Percentiles rank a stretch among this genome's conserved stretches.
Conservation (phyloP, 371 early-diverging fungal species). For the Syncephalastrum contaminatum region DNA sequence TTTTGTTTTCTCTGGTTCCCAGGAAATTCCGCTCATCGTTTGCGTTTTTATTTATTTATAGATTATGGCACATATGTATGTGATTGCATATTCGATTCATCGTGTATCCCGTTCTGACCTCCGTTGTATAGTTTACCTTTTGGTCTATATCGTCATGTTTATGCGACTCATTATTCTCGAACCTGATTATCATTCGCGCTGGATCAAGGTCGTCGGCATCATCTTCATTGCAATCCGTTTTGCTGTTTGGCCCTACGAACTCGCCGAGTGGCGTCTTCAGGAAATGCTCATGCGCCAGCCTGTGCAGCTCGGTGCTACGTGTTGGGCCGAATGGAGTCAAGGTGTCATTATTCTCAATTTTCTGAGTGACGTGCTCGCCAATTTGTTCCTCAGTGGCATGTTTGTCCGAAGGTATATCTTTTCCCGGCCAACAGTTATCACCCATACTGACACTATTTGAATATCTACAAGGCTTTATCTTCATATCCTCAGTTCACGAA, state of each 20-base stretch:
- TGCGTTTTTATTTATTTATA: slow-evolving; percentile 1
- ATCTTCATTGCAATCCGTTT: slow-evolving; percentile 34
- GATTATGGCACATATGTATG: slow-evolving; percentile 31
- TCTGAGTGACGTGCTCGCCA: slow-evolving; percentile 38
- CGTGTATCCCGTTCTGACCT: neutral
- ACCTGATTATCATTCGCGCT: slow-evolving; percentile 25
- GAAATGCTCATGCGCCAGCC: slow-evolving; percentile 23
- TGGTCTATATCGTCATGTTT: slow-evolving; percentile 43
- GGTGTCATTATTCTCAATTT: slow-evolving; percentile 50
- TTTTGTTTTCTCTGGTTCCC: neutral
- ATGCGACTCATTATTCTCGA: slow-evolving; percentile 38
- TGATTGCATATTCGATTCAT: neutral
- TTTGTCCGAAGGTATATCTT: slow-evolving; percentile 41
- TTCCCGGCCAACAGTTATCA: neutral
- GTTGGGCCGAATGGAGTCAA: slow-evolving; percentile 34
- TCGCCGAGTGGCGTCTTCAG: slow-evolving; percentile 29
- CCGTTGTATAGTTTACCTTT: slow-evolving; percentile 23
- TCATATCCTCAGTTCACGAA: slow-evolving; percentile 30
- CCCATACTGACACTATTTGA: no score
- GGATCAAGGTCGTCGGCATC: slow-evolving; percentile 36
- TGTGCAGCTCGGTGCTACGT: slow-evolving; percentile 27
- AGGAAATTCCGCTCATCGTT: neutral
- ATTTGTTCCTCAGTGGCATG: slow-evolving; percentile 47
- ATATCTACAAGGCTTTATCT: slow-evolving; percentile 26
- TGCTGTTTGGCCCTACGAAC: slow-evolving; percentile 49